Conservation (phyloP, 139 green algal genomes). For the Zygnema circumcarinatum region DNA sequence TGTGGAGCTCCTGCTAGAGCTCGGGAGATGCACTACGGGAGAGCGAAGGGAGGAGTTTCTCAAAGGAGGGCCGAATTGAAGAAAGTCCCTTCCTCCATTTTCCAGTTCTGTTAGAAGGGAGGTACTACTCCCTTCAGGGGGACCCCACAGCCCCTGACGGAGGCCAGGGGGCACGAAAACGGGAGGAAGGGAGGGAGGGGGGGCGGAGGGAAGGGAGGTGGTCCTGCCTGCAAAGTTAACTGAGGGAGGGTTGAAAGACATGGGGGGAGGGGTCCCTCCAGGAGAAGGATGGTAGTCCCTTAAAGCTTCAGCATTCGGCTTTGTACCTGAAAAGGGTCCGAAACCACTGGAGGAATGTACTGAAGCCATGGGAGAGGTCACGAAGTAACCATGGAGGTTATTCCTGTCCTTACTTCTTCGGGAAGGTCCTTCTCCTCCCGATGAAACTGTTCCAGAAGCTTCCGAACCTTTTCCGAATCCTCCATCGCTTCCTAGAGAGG, state of each 20-base stretch:
- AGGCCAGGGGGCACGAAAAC: neutral
- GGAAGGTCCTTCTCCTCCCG: neutral
- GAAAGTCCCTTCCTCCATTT: neutral
- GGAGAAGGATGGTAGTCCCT: neutral
- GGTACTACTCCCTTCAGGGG: neutral
- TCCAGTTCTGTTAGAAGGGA: neutral
- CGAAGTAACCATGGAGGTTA: neutral
- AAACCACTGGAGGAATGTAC: neutral
- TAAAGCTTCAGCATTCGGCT: neutral
- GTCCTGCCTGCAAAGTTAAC: neutral
- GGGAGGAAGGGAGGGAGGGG: neutral
- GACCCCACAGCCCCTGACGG: too few species aligned
- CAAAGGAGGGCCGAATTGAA: neutral
- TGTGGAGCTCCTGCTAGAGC: neutral
- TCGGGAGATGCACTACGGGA: neutral
- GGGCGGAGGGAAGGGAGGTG: neutral
- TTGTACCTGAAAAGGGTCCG: neutral
- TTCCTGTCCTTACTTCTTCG: neutral
- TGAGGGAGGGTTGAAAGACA: neutral
- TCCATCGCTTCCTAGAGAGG: neutral
- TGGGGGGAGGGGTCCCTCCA: neutral
- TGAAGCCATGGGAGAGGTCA: neutral
- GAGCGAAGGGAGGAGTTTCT: neutral
- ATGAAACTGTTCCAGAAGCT: neutral
- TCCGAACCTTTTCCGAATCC: neutral